Evolutionary conservation across 345 rosid genomes (phyloP), one percentile per base, ranked within the genome.

Genomic region (Trapa bicornis): DNA sequence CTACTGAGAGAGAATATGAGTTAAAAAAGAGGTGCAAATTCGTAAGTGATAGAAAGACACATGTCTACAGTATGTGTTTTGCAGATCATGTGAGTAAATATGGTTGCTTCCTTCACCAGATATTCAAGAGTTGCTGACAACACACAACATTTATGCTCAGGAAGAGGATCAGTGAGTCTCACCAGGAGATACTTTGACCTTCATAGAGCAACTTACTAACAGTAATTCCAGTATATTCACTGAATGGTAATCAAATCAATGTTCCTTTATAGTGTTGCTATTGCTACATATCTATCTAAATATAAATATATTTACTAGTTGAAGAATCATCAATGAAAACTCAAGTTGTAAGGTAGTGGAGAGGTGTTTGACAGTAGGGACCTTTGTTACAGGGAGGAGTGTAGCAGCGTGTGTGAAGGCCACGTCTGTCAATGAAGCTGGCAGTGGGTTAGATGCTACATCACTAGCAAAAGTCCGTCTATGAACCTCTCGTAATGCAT

Each of bases 351-450:
- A n/a, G 35, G 11, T 32, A 35, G 60, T n/a, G 33, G 60, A 58
- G 63, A 12, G 37, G 32, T 10, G 36, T 10, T 58, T 58, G 37
- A 29, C 37, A 43, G 12, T 10, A 22, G 36, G 36, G 9, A 94
- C 99, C 93, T 87, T 94, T 29, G 99, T 91, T 57, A 94, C 88
- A n/a, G 97, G 99, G 75, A 94, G 96, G 65, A 94, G 77, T 9
- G 99, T 89, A 68, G 99, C 96, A 69, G 99, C 99, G 77, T 94
- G 99, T 71, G 96, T 91, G 80, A 91, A 94, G 15, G 97, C 89
- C 42, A 94, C 97, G 70, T 91, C 99, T n/a, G 97, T 94, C 54
- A 94, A 77, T 39, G 97, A 84, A 74, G 96, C 89, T 73, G 99
- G 99, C 60, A 94, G 68, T 3, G 99, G 96, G 70, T 83, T 91